Base-by-base conservation (phyloP, 1,284 basidiomycete genomes). In the Cystobasidium slooffiae region DNA sequence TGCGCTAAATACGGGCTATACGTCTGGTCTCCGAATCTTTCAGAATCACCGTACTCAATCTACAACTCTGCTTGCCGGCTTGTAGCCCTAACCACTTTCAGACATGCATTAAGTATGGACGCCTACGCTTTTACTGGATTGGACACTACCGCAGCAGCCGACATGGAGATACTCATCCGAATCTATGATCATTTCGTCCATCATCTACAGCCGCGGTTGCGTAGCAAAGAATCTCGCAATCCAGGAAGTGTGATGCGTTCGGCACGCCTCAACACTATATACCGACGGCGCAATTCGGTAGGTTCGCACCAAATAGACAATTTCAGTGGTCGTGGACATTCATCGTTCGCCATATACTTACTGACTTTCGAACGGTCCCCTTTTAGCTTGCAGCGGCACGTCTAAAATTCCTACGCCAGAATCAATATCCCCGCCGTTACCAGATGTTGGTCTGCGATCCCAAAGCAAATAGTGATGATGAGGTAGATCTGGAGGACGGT, bases 211-310 rank as follows among this genome's bases (percentile, higher is more conserved):
- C 52, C 52, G 52, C 52, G 52, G 52, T 22, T 53, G 52, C 52
- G 52, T 59, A 43, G 56, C 31, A 59, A 59, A 43, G 56, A 59
- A 43, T 37, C 24, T 59, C 56, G 56, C 31, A 59, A 59, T 43
- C 56, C 56, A 53, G 56, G 56, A 59, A 59, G 24, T 59, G 56
- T 59, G 31, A 59, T 39, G 39, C 24, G 31, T 39, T 59, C 56
- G 56, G 56, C 56, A 59, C 56, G 24, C 56, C 52, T 53, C 52
- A 53, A 53, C 52, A 53, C 52, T 53, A 59, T 59, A 59, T 59
- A 59, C 56, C 56, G 24, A 59, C 39, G 56, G 39, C 56, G 39
- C 24, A 59, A 43, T 37, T 43, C 56, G 56, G 56, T 59, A 53
- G 56, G 39, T 53, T 53, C 52, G 52, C 52, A 53, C 52, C 52